A percentile compares a stretch with the other conserved stretches of the same genome.
phyloP scores from a whole-genome alignment of 2,329 filamentous ascomycete species.

The Colletotrichum tropicale region DNA sequence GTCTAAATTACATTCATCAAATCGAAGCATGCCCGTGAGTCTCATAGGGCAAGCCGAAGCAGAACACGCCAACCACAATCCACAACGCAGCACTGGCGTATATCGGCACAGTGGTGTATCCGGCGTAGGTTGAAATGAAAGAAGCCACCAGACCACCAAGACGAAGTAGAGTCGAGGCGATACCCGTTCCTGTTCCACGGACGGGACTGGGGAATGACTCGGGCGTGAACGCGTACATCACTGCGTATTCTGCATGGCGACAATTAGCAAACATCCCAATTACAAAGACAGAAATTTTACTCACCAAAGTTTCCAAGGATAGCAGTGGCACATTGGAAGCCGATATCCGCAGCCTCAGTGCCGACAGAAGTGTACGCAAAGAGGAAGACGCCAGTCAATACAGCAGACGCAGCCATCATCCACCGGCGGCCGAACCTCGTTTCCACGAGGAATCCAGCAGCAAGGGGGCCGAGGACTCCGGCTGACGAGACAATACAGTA shows the following conservation, averaged over 20 bases:
- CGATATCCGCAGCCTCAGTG: conserved; percentile 38
- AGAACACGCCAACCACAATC: conserved; percentile 44
- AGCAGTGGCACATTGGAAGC: conserved; percentile 46
- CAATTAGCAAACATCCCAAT: background rate
- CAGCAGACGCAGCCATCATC: conserved; percentile 48
- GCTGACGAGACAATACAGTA: conserved; percentile 42
- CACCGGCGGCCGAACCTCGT: conserved; percentile 44
- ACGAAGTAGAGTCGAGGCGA: conserved; percentile 42
- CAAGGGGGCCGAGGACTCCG: conserved; percentile 44
- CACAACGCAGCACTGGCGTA: conserved; percentile 49
- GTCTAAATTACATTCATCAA: conserved; percentile 8
- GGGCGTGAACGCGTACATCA: conserved; percentile 54
- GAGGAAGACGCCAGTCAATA: conserved; percentile 49
- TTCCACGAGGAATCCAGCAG: conserved; percentile 43
- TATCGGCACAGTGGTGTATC: conserved; percentile 46
- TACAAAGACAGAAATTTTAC: conserved; percentile 1
- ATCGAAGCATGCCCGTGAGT: conserved; percentile 42
- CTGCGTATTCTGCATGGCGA: conserved; percentile 22
- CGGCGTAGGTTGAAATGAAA: conserved; percentile 45
- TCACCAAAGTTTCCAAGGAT: conserved; percentile 47
- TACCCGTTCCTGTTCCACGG: conserved; percentile 57
- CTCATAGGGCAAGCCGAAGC: conserved; percentile 47
- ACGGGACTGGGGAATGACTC: conserved; percentile 62
- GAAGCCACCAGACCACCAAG: conserved; percentile 44
- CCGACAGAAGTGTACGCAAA: conserved; percentile 48